Base-by-base conservation (phyloP, 2,329 filamentous ascomycete species). In the Eurotiales sp. region DNA sequence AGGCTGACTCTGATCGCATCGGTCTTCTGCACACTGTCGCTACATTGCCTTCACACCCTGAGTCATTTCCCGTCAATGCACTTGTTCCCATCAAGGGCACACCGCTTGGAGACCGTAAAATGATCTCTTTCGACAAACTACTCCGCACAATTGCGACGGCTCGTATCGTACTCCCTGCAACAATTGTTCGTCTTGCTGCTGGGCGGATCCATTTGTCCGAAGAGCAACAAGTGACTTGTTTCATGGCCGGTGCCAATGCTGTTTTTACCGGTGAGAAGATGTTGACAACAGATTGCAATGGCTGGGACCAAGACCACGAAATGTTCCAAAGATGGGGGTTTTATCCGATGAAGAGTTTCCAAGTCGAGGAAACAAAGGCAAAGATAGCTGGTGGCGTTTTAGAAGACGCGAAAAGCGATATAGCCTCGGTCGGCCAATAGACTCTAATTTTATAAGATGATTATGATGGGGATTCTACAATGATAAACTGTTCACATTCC, bases 251-350 rank as follows among this genome's bases (percentile, higher is more conserved):
- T 12, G 90, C 90, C 1, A 96, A 96, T 62, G 90, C 90, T n/a
- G 86, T 96, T 29, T 96, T 96, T 66, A 96, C 90, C 0, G 90
- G 90, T 8, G 90, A 96, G 75, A 95, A 92, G 78, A 95, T 96
- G 90, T 69, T 95, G 71, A 96, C 90, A 4, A 96, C 90, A 0
- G 88, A 90, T 52, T 95, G 89, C 66, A 91, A 89, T 59, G 88
- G 89, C 25, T 96, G 88, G 88, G 89, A 93, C 56, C 88, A 95
- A 70, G 90, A 96, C 63, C 84, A 82, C 56, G 83, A 75, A 37
- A 88, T 95, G 83, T 95, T 96, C 72, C 81, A 84, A 2, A 80
- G 83, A 46, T 95, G 89, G 87, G 90, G 90, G 0, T 73, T 93
- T 53, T 78, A 82, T 63, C 87, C 90, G 1, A 95, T 96, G 89